Evolutionary conservation across 139 green algal genomes (phyloP).

Genomic region (Picochlorum sp.): DNA sequence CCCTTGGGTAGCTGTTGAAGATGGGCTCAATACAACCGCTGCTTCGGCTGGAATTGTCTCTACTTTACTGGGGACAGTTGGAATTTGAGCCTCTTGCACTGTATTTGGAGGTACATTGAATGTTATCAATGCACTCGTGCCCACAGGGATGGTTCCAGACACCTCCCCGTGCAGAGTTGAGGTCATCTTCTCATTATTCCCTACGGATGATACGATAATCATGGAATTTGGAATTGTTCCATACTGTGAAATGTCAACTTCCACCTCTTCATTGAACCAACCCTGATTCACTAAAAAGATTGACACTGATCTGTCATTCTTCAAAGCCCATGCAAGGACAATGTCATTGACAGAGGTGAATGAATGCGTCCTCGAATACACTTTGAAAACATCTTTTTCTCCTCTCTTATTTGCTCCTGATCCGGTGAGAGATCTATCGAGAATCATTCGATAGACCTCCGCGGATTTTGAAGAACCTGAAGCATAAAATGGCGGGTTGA

Average conservation of each 20-base stretch:
- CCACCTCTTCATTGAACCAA: not conserved
- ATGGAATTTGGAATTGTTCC: not conserved
- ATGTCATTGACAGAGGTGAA: not conserved
- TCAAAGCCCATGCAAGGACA: not conserved
- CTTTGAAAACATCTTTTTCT: not conserved
- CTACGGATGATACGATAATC: not conserved
- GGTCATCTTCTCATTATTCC: not conserved
- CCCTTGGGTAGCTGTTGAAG: not conserved
- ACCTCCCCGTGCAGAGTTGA: not conserved
- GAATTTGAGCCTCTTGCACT: not conserved
- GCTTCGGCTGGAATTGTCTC: not conserved
- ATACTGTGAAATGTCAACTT: not conserved
- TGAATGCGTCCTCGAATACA: not conserved
- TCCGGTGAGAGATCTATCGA: not conserved
- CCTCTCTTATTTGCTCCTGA: not conserved
- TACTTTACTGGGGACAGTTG: not conserved
- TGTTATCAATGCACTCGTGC: not conserved
- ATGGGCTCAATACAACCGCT: not conserved
- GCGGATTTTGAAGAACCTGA: not conserved
- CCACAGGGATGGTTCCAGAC: not conserved
- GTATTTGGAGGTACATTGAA: slow-evolving; percentile 1
- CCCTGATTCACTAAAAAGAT: not conserved
- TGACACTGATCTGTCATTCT: not conserved
- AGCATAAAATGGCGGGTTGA: not conserved
- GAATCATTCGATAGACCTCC: not conserved